phyloP scores from a whole-genome alignment of 345 rosid species.

The Lumnitzera littorea region DNA sequence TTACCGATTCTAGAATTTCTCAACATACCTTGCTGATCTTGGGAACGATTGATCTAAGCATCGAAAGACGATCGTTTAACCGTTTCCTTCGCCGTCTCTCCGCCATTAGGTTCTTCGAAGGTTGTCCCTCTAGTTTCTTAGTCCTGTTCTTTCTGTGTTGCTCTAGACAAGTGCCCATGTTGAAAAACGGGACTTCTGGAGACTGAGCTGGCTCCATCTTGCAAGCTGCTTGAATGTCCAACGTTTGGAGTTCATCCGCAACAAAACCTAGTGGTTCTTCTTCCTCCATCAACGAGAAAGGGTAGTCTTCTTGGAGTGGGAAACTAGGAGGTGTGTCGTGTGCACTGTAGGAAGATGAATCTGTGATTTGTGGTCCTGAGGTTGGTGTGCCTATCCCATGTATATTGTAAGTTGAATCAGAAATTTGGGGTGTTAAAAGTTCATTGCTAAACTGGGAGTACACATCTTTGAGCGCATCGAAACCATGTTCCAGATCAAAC shows the following conservation, averaged over 20 bases:
- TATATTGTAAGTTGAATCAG: background rate
- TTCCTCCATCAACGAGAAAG: constrained; percentile 19
- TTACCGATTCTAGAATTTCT: too few species aligned
- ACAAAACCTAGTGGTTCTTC: constrained; percentile 26
- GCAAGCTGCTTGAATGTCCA: constrained; percentile 17
- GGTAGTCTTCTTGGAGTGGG: background rate
- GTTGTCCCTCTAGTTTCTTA: constrained; percentile 23
- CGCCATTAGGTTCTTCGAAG: constrained; percentile 36
- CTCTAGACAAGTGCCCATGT: background rate
- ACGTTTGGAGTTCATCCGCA: constrained; percentile 14
- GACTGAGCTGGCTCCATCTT: constrained; percentile 28
- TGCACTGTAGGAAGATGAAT: constrained; percentile 9
- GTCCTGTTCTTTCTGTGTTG: constrained; percentile 1
- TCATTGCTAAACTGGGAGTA: too few species aligned
- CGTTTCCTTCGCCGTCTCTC: constrained; percentile 36
- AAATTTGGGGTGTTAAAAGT: background rate
- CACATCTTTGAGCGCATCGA: background rate
- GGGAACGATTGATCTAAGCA: constrained; percentile 37
- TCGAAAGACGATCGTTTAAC: constrained; percentile 28
- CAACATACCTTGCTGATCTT: constrained; percentile 33
- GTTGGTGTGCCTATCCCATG: constrained; percentile 1
- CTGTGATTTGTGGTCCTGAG: constrained; percentile 1
- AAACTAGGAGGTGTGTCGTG: constrained; percentile 4
- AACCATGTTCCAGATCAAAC: background rate
- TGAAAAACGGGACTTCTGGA: too few species aligned